Conservation (phyloP, 345 rosid genomes). For the Triadica sebifera region DNA sequence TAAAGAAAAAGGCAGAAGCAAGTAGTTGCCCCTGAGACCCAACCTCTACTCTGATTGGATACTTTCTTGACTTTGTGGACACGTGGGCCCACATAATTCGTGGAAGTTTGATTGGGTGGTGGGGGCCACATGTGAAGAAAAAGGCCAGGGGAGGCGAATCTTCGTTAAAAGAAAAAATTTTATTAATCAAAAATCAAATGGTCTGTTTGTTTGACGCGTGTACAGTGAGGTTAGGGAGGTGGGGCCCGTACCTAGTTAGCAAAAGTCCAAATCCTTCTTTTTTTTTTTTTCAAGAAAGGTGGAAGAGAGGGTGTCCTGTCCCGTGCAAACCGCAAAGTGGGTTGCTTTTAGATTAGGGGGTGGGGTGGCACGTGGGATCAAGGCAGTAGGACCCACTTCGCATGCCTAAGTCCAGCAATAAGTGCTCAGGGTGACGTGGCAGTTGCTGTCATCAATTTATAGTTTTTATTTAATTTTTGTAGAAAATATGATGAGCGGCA, state of each 20-base stretch:
- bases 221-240: slow-evolving; percentile 24
- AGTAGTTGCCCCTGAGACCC: slow-evolving; percentile 30
- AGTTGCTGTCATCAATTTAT: not conserved
- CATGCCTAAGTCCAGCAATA: slow-evolving; percentile 24
- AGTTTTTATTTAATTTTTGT: not conserved
- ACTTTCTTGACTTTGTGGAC: slow-evolving; percentile 44
- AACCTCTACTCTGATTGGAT: slow-evolving; percentile 44
- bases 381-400: slow-evolving; percentile 22
- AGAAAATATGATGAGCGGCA: too few relatives aligned
- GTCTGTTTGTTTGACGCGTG: slow-evolving; percentile 38
- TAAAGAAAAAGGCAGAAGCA: slow-evolving; percentile 36
- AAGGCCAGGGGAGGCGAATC: slow-evolving; percentile 35
- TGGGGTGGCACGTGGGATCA: slow-evolving; percentile 33
- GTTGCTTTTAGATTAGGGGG: not conserved
- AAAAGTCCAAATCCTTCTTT: slow-evolving; percentile 26
- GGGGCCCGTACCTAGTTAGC: slow-evolving; percentile 16
- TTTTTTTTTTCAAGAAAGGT: not conserved
- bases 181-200: not conserved
- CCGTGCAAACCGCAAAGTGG: slow-evolving; percentile 17
- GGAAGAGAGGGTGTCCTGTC: not conserved
- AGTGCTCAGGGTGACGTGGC: slow-evolving; percentile 28
- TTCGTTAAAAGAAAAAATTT: slow-evolving; percentile 13
- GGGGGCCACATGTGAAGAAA: slow-evolving; percentile 20
- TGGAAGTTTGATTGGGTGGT: slow-evolving; percentile 35
- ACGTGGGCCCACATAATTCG: slow-evolving; percentile 44